Percentiles rank a stretch among this genome's conserved stretches.
These are phyloP conservation scores for Fusarium sp. DNA, from an alignment of 2,329 filamentous ascomycete genomes.

Conservation along the genomic window DNA sequence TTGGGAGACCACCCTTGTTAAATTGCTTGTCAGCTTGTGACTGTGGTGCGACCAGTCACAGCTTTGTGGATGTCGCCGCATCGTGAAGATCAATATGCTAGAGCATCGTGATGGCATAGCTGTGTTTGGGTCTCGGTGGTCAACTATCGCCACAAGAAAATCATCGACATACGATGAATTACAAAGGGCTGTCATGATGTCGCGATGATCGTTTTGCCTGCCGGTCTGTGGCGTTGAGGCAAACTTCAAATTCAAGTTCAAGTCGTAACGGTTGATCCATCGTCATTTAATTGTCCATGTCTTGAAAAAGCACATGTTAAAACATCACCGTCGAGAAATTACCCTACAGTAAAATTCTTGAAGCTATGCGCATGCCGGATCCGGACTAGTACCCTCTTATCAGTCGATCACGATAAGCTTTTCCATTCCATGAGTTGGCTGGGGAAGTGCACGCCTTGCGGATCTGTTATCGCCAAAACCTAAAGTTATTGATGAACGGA, in stretches of 20 bases:
- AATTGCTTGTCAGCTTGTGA: background rate
- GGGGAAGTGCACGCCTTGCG: background rate
- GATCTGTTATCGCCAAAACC: background rate
- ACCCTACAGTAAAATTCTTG: background rate
- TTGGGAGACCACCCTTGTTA: conserved; percentile 13
- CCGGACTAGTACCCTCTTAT: background rate
- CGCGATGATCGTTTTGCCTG: background rate
- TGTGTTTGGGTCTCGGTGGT: background rate
- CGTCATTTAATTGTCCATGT: fast-evolving
- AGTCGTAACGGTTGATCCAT: background rate
- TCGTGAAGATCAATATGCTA: background rate
- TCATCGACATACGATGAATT: fast-evolving
- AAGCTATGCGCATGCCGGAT: background rate
- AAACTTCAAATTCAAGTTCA: background rate
- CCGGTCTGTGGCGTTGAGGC: background rate
- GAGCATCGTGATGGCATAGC: background rate
- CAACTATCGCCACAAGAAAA: background rate
- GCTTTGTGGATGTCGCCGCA: background rate
- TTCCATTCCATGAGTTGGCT: background rate
- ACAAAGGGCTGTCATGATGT: too few relatives aligned
- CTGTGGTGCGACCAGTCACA: background rate
- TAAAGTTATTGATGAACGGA: background rate
- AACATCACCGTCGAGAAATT: background rate
- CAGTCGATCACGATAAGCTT: background rate
- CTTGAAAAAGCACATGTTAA: background rate